These are phyloP conservation scores for Fusarium equiseti DNA, from an alignment of 2,329 filamentous ascomycete genomes.

Conservation along the genomic window DNA sequence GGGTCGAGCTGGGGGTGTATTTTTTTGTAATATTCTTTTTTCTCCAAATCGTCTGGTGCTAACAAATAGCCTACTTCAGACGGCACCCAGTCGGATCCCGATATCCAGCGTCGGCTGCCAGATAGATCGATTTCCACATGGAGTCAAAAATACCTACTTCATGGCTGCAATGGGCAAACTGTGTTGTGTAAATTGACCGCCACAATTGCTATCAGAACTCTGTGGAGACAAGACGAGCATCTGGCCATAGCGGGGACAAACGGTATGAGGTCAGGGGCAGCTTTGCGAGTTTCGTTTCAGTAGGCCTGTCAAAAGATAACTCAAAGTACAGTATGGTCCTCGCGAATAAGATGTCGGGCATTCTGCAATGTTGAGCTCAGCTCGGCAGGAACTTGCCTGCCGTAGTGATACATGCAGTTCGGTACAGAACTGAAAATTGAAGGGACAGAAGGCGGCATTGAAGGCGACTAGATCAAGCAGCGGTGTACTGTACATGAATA, in stretches of 20 bases:
- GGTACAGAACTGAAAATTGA: slow-evolving; percentile 1
- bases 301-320: slow-evolving; percentile 1
- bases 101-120: neutral
- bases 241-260: slow-evolving; percentile 27
- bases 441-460: slow-evolving; percentile 6
- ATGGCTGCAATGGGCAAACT: slow-evolving; percentile 2
- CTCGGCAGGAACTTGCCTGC: slow-evolving; percentile 18
- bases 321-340: neutral
- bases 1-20: slow-evolving; percentile 22
- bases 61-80: neutral
- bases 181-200: slow-evolving; percentile 25
- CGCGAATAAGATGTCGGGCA: slow-evolving; percentile 3
- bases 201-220: slow-evolving; percentile 13
- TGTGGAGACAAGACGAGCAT: slow-evolving; percentile 29
- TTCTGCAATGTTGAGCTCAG: slow-evolving; percentile 6
- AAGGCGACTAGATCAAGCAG: slow-evolving; percentile 9
- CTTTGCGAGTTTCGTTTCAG: neutral
- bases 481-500: slow-evolving; percentile 33
- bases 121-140: neutral
- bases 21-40: neutral
- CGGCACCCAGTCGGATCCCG: neutral
- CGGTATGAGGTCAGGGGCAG: slow-evolving; percentile 18
- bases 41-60: slow-evolving; percentile 21
- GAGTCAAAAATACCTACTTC: neutral
- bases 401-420: neutral